Evolutionary conservation across 2,329 filamentous ascomycete species (phyloP).

Genomic region (Colletotrichum sp.): DNA sequence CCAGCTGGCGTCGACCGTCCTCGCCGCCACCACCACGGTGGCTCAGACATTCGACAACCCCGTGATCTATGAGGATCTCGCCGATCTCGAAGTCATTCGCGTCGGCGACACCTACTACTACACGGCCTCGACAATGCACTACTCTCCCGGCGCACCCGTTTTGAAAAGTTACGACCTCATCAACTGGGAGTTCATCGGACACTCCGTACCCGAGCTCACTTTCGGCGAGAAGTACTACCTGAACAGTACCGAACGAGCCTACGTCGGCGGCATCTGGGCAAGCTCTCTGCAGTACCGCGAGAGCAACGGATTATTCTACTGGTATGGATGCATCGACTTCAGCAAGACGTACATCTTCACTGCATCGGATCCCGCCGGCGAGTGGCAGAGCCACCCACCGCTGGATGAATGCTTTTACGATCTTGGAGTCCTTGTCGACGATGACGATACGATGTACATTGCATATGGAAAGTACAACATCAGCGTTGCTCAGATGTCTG

Average conservation of each 20-base stretch:
- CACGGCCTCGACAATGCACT: slow-evolving; percentile 54
- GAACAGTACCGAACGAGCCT: slow-evolving; percentile 44
- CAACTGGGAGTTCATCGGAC: slow-evolving; percentile 44
- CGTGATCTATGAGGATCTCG: slow-evolving; percentile 54
- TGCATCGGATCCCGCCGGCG: slow-evolving; percentile 1
- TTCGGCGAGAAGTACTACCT: slow-evolving; percentile 54
- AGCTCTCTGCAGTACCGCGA: slow-evolving; percentile 42
- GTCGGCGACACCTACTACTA: slow-evolving; percentile 44
- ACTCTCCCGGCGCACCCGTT: slow-evolving; percentile 54
- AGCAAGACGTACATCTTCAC: slow-evolving; percentile 24
- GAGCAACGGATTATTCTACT: slow-evolving; percentile 23
- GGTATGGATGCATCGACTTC: slow-evolving; percentile 21
- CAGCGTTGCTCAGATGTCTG: slow-evolving; percentile 7
- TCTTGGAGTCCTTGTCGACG: slow-evolving; percentile 37
- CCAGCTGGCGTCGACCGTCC: background rate
- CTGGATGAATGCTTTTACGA: slow-evolving; percentile 23
- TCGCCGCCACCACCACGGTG: background rate
- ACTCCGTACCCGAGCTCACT: slow-evolving; percentile 39
- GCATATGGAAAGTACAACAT: slow-evolving; percentile 41
- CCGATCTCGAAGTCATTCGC: slow-evolving; percentile 55
- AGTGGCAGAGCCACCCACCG: slow-evolving; percentile 6
- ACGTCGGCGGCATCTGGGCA: slow-evolving; percentile 60
- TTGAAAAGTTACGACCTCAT: slow-evolving; percentile 54
- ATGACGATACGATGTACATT: slow-evolving; percentile 44
- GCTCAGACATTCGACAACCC: slow-evolving; percentile 46